These are phyloP conservation scores for Cairneyella variabilis DNA, from an alignment of 495 filamentous ascomycete species.

Conservation along the genomic window DNA sequence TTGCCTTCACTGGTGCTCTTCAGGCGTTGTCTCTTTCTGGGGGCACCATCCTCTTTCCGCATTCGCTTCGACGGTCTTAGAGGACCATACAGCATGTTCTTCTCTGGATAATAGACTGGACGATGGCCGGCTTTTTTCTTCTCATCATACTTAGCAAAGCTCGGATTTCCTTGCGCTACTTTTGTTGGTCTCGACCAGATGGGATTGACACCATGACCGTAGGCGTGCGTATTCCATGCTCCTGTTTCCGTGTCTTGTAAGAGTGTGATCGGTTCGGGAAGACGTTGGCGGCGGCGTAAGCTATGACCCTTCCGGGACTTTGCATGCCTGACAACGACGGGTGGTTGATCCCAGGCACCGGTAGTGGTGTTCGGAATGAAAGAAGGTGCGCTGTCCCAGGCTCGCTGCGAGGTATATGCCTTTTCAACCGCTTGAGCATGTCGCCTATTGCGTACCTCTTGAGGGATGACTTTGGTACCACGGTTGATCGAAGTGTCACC, in stretches of 20 bases:
- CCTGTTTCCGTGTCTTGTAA: constrained; percentile 20
- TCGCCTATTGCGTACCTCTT: background rate
- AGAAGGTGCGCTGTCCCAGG: constrained; percentile 3
- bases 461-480: too few species aligned
- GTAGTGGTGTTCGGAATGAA: constrained; percentile 19
- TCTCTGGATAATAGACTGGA: constrained; percentile 14
- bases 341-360: constrained; percentile 21
- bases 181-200: constrained; percentile 18
- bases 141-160: constrained; percentile 1
- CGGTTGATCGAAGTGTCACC: too few species aligned
- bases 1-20: too few species aligned
- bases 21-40: too few species aligned
- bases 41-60: background rate
- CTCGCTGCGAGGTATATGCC: background rate
- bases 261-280: constrained; percentile 24
- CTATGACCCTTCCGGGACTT: background rate
- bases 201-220: constrained; percentile 24
- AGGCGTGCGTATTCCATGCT: constrained; percentile 21
- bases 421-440: background rate
- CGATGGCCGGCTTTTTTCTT: constrained; percentile 12
- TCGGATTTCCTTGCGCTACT: constrained; percentile 12
- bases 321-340: background rate
- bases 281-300: background rate
- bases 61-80: background rate
- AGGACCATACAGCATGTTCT: constrained; percentile 8